Evolutionary conservation across 2,329 filamentous ascomycete genomes (phyloP), one percentile per base, ranked within the genome.

Genomic region (Penicillium sp.): DNA sequence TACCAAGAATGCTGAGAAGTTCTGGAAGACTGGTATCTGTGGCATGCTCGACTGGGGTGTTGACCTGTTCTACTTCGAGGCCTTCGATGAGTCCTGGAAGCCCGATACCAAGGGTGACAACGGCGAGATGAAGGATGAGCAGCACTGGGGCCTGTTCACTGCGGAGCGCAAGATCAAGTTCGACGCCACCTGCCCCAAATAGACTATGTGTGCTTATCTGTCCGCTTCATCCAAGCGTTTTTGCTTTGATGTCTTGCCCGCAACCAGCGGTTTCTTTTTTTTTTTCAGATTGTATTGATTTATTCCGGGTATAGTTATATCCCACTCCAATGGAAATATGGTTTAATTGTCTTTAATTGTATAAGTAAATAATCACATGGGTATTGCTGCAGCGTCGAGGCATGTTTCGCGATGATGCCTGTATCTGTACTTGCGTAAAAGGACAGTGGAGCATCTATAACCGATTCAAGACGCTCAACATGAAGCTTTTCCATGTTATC

Each of bases 21-120:
- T 84, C 77, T 89, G 80, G 76, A 74, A 82, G 63, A 70, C 82
- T 44, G 83, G 80, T 60, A 80, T 88, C 65, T 89, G 87, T 71
- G 80, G 80, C 49, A 80, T 87, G 66, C 73, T 88, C 35, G 78
- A 77, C 59, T 88, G 84, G 83, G 84, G 84, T 57, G 79, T 85
- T 60, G 87, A 88, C 64, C 82, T 85, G 52, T 89, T 89, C 76
- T 87, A 83, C 74, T 90, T 90, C 63, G 86, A 89, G 78, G 86
- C 86, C 41, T 88, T 87, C 63, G 86, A 89, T 64, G 87, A 90
- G 81, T 77, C 81, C 56, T 88, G 85, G 84, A 89, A 89, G 82
- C 85, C 86, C 51, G 71, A 78, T 42, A 82, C 80, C 60, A 73
- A 80, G 57, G 86, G 87, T 64, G 80, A 87, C 68, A 83, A 86